Percentiles rank a stretch among this genome's conserved stretches.
These are phyloP conservation scores for Leptosphaerulina australis DNA, from an alignment of 2,329 filamentous ascomycete genomes.

Conservation along the genomic window DNA sequence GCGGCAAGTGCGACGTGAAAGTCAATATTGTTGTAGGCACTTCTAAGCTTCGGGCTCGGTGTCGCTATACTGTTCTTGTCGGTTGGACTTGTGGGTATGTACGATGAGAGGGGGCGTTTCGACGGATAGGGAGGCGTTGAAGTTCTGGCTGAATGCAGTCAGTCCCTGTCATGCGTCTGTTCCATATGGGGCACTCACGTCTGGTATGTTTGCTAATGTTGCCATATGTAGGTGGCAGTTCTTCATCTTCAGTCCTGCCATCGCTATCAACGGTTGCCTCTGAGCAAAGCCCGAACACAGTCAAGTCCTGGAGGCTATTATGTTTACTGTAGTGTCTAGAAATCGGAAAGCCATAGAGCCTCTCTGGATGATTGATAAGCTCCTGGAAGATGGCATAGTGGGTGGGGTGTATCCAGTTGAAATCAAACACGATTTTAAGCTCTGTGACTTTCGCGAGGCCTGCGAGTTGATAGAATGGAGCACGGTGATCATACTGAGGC, in stretches of 20 bases:
- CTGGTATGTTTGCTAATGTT: conserved; percentile 19
- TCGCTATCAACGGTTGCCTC: background rate
- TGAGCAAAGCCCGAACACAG: conserved; percentile 8
- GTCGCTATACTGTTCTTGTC: conserved; percentile 16
- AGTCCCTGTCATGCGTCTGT: background rate
- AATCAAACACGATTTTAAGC: conserved; percentile 22
- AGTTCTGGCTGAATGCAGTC: conserved; percentile 3
- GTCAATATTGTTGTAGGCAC: background rate
- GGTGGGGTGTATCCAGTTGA: conserved; percentile 21
- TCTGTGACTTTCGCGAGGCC: conserved; percentile 21
- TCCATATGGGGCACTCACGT: conserved; percentile 10
- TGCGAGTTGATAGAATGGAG: conserved; percentile 1
- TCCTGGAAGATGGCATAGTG: background rate
- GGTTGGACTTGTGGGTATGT: conserved; percentile 10
- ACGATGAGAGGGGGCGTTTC: conserved; percentile 19
- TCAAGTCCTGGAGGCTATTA: conserved; percentile 11
- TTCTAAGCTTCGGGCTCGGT: conserved; percentile 2
- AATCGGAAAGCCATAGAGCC: background rate
- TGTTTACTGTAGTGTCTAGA: background rate
- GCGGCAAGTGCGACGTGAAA: background rate
- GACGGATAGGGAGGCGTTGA: conserved; percentile 11
- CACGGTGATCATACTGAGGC: background rate
- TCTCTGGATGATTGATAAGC: background rate
- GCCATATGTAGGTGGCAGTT: conserved; percentile 20
- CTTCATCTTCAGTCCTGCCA: conserved; percentile 8